A percentile compares a stretch with the other conserved stretches of the same genome.
phyloP scores from a whole-genome alignment of 257 asterid species.

The Forsythia suspensa region DNA sequence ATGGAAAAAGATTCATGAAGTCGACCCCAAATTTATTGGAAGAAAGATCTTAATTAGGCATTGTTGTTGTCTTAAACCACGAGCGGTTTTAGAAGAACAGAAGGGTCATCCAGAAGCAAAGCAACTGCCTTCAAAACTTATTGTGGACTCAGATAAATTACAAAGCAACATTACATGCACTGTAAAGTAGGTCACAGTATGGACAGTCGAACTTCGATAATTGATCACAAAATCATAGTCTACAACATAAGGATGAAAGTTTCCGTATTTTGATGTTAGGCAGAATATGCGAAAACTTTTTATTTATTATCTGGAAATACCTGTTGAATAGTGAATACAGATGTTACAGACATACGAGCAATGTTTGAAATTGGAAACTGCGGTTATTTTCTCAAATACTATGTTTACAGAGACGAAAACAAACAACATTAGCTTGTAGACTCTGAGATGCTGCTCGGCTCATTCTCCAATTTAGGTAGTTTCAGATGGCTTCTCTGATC shows the following conservation, averaged over 20 bases:
- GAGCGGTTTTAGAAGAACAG: too few species aligned
- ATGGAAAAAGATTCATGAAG: background rate
- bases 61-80: too few species aligned
- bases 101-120: background rate
- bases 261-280: background rate
- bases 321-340: background rate
- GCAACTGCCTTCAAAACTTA: background rate
- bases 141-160: background rate
- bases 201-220: background rate
- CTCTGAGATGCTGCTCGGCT: slow-evolving; percentile 19
- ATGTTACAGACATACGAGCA: background rate
- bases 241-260: background rate
- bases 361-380: background rate
- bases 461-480: slow-evolving; percentile 21
- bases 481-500: slow-evolving; percentile 31
- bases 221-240: background rate
- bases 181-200: background rate
- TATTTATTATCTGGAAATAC: background rate
- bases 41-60: too few species aligned
- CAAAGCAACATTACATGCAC: background rate
- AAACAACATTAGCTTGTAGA: slow-evolving; percentile 15
- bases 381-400: background rate
- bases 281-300: background rate
- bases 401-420: background rate
- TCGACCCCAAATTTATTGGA: background rate